A percentile compares a stretch with the other conserved stretches of the same genome.
phyloP scores from a whole-genome alignment of 2,329 filamentous ascomycete species.

The Beauveria brongniartii region DNA sequence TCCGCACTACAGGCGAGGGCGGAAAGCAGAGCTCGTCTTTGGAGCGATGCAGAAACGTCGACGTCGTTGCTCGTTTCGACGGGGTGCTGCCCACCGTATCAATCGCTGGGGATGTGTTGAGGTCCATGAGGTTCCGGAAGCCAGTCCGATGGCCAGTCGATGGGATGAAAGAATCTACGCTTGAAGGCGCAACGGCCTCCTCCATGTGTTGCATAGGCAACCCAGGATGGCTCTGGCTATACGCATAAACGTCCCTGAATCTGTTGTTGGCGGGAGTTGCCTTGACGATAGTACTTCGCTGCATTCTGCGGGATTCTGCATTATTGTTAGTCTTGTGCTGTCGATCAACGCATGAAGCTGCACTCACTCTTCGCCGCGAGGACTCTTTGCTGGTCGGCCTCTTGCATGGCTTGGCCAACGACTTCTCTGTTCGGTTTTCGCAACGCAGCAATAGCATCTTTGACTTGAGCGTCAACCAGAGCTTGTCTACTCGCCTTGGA shows the following conservation, averaged over 20 bases:
- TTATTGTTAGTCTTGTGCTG: slow-evolving; percentile 19
- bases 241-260: slow-evolving; percentile 42
- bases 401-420: slow-evolving; percentile 57
- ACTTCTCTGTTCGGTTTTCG: slow-evolving; percentile 69
- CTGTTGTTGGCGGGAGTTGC: slow-evolving; percentile 49
- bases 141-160: slow-evolving; percentile 31
- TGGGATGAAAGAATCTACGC: slow-evolving; percentile 30
- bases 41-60: slow-evolving; percentile 23
- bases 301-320: slow-evolving; percentile 45
- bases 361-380: slow-evolving; percentile 41
- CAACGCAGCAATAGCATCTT: slow-evolving; percentile 64
- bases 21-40: slow-evolving; percentile 22
- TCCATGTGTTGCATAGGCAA: slow-evolving; percentile 18
- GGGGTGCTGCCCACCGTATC: slow-evolving; percentile 12
- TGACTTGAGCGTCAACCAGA: slow-evolving; percentile 59
- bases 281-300: slow-evolving; percentile 41
- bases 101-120: slow-evolving; percentile 21
- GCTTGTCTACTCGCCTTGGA: slow-evolving; percentile 57
- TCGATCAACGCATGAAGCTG: not conserved
- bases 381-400: slow-evolving; percentile 56
- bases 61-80: slow-evolving; percentile 12
- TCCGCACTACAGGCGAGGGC: slow-evolving; percentile 29
- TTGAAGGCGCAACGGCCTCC: slow-evolving; percentile 29
- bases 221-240: slow-evolving; percentile 18
- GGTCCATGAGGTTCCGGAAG: slow-evolving; percentile 23